phyloP scores from a whole-genome alignment of 805 yeast genomes.

The Cyberlindnera samutprakarnensis region DNA sequence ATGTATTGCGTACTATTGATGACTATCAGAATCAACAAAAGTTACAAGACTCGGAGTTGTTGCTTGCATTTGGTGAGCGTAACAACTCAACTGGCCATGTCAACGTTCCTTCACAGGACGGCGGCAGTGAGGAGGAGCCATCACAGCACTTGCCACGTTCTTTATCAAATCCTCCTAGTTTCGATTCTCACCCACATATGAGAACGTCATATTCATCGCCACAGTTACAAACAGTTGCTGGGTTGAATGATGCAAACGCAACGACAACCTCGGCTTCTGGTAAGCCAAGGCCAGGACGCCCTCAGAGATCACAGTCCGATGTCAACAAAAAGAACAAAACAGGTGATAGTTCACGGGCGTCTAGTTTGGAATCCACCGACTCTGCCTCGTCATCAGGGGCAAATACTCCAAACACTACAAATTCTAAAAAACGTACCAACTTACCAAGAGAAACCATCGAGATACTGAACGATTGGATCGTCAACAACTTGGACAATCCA shows the following conservation, averaged over 20 bases:
- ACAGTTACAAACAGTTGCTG: not conserved
- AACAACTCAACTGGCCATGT: conserved; percentile 3
- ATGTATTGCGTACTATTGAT: conserved; percentile 20
- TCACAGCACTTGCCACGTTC: not conserved
- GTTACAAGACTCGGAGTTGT: conserved; percentile 21
- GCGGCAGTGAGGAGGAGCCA: not conserved
- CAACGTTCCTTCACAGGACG: not conserved
- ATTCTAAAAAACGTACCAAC: conserved; percentile 50
- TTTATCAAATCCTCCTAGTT: not conserved
- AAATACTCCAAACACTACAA: conserved; percentile 3
- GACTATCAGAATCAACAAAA: conserved; percentile 22
- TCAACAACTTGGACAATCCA: conserved; percentile 69
- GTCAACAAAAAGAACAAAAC: not conserved
- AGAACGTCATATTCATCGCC: conserved; percentile 2
- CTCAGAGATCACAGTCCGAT: conserved; percentile 2
- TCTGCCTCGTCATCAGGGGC: conserved; percentile 6
- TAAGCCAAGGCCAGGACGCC: conserved; percentile 1
- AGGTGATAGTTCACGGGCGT: not conserved
- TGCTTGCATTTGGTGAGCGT: conserved; percentile 17
- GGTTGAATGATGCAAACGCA: conserved; percentile 2
- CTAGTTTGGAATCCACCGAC: conserved; percentile 10
- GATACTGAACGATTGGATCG: conserved; percentile 65
- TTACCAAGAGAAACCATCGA: conserved; percentile 74
- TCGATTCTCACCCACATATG: not conserved
- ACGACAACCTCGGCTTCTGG: conserved; percentile 3